phyloP scores from a whole-genome alignment of 1,284 basidiomycete species.

The Microbotryum lychnidis-dioicae region DNA sequence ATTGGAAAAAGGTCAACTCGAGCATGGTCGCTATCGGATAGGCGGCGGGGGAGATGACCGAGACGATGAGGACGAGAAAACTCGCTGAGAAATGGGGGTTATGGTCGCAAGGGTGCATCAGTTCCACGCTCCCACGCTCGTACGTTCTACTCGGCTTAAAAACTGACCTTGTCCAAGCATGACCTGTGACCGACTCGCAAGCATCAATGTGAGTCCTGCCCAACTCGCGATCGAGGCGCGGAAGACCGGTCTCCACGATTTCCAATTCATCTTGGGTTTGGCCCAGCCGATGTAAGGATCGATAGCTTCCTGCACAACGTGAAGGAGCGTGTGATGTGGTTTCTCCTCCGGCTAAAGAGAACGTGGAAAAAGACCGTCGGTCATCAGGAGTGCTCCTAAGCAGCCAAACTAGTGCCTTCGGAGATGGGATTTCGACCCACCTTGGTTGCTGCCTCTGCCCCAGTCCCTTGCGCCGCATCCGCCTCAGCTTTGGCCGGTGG shows the following conservation, averaged over 20 bases:
- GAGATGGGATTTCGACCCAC: too few relatives aligned
- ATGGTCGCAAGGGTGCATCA: constrained; percentile 7
- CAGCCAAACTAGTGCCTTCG: too few relatives aligned
- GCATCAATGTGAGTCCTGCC: constrained; percentile 22
- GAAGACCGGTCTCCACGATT: constrained; percentile 18
- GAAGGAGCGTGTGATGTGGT: too few relatives aligned
- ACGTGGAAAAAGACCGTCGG: too few relatives aligned
- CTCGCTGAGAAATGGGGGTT: constrained; percentile 3
- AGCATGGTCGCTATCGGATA: constrained; percentile 14
- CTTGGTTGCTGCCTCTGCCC: too few relatives aligned
- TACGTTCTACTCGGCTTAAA: neutral
- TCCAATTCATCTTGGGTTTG: constrained; percentile 26
- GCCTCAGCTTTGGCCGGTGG: too few relatives aligned
- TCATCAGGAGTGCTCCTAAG: too few relatives aligned
- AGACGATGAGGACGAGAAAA: constrained; percentile 26
- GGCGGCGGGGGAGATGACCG: constrained; percentile 18
- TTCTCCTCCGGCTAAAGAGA: too few relatives aligned
- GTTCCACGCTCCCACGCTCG: neutral
- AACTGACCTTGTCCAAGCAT: neutral
- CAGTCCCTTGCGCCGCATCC: too few relatives aligned
- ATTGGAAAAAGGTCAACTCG: constrained; percentile 24
- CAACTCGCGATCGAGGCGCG: constrained; percentile 21
- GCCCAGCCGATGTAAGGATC: constrained; percentile 13
- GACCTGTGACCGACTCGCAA: neutral
- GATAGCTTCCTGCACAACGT: too few relatives aligned